phyloP scores from a whole-genome alignment of 78 protist species.

The Dictyostelium purpureum region DNA sequence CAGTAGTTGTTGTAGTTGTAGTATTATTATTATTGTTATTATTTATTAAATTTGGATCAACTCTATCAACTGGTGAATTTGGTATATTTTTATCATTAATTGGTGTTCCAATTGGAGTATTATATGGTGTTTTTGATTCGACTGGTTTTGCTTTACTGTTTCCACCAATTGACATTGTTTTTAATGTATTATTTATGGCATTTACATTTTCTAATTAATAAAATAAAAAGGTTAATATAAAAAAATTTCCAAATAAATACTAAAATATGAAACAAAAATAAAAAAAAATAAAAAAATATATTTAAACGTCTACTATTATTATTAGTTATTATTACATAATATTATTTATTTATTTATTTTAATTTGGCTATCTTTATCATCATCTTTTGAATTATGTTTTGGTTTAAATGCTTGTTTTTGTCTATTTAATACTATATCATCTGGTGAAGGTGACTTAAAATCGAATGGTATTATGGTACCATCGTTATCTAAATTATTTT shows the following conservation, averaged over 20 bases:
- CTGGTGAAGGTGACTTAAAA: conserved; percentile 69
- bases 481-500: background rate
- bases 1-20: no score
- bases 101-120: conserved; percentile 49
- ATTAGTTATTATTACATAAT: background rate
- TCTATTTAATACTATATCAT: conserved; percentile 42
- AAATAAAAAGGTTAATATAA: background rate
- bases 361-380: background rate
- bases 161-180: background rate
- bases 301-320: background rate
- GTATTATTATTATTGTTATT: no score
- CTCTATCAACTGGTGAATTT: background rate
- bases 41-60: conserved; percentile 22
- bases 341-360: background rate
- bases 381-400: conserved; percentile 22
- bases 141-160: background rate
- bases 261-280: background rate
- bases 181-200: background rate
- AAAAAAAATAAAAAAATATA: background rate
- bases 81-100: conserved; percentile 19
- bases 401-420: conserved; percentile 76
- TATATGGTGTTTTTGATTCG: conserved; percentile 36
- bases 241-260: background rate
- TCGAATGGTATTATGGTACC: conserved; percentile 31
- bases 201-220: background rate